Base-by-base conservation (phyloP, 169 alveolate genomes). In the Cryptosporidium tyzzeri region DNA sequence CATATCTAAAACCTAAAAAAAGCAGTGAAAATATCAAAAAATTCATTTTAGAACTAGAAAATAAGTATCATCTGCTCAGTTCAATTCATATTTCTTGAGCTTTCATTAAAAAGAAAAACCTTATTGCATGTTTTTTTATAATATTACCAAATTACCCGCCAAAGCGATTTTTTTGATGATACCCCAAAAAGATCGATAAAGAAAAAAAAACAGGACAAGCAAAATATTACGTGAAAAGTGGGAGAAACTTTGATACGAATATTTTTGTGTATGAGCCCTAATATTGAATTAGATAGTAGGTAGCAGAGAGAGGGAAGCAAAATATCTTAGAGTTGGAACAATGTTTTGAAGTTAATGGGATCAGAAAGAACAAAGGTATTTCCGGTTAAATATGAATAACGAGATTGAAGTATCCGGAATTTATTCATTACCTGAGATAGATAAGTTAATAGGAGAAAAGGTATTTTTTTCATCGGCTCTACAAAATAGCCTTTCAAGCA, bases 391-490 rank as follows among this genome's bases (percentile, higher is more conserved):
- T 5, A 41, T 31, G 80, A 37, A 10, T 23, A 37, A 16, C 37
- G 50, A 69, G 14, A 69, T 48, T 16, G 67, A 71, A 48, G 5
- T 51, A 58, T 53, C 53, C 29, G 86, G 86, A 31, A 73, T 73
- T 37, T 73, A 51, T 58, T 62, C 68, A 14, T 53, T 73, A 16
- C 70, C 86, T 16, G 48, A 44, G 55, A 21, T 73, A 10, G 71
- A 73, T 3, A 18, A n/a, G 39, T 41, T 73, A 26, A 37, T 73
- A 31, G 86, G 86, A 18, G 86, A 73, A 5, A 58, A 35, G n/a
- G 53, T 71, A 12, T 31, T 29, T 35, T 50, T 71, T 29, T 16
- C 67, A 4, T 26, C 51, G 37, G 33, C 23, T 26, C 18, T 21
- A 41, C 58, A 70, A 53, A 31, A 16, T 23, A 35, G 33, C 12